phyloP scores from a whole-genome alignment of 306 rosid genomes.

The Myrica gale region DNA sequence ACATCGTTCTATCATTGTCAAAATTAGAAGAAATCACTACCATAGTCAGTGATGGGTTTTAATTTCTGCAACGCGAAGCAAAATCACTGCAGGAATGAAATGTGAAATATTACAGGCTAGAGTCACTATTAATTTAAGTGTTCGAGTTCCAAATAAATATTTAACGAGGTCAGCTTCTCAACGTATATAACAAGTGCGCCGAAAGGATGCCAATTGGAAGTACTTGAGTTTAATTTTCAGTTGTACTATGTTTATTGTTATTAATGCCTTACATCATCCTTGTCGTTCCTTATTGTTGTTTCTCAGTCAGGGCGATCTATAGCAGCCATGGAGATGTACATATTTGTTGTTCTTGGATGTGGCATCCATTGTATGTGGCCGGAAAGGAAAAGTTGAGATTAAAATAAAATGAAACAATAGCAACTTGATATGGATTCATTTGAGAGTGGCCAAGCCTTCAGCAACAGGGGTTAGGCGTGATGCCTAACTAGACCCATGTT shows the following conservation, averaged over 20 bases:
- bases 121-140: neutral
- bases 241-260: neutral
- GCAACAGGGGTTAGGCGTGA: neutral
- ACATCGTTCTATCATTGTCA: neutral
- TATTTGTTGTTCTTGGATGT: neutral
- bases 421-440: neutral
- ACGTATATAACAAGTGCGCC: neutral
- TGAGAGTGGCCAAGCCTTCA: neutral
- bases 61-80: neutral
- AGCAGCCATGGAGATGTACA: no score
- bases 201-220: neutral
- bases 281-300: no score
- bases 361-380: neutral
- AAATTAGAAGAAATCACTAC: neutral
- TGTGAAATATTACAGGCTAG: neutral
- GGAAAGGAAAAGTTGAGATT: neutral
- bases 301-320: no score
- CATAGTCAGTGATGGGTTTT: neutral
- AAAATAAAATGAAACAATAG: neutral
- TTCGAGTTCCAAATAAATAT: neutral
- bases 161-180: neutral
- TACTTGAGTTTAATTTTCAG: neutral
- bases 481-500: neutral
- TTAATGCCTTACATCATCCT: neutral
- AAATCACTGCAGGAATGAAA: neutral